Conservation (phyloP, 805 yeast species). For the Ogataea wickerhamii region DNA sequence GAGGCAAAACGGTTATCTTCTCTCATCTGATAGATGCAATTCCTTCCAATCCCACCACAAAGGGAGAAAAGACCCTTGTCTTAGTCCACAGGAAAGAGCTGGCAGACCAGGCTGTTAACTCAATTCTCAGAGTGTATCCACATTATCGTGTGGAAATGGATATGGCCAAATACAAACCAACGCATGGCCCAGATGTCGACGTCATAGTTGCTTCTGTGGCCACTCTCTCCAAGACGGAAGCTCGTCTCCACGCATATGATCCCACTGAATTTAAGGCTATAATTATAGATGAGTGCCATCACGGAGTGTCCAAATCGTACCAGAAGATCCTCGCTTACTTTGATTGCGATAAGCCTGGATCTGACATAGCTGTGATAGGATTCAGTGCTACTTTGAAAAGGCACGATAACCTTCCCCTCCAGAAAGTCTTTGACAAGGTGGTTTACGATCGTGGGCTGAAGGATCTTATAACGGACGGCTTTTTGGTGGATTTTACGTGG, state of each 20-base stretch:
- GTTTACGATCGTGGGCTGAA: constrained; percentile 64
- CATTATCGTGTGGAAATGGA: constrained; percentile 56
- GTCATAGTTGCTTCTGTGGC: constrained; percentile 77
- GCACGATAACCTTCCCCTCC: constrained; percentile 62
- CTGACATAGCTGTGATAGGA: constrained; percentile 63
- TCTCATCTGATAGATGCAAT: constrained; percentile 48
- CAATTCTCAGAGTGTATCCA: constrained; percentile 49
- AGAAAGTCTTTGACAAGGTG: constrained; percentile 62
- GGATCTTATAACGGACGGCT: constrained; percentile 64
- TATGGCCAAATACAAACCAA: constrained; percentile 53
- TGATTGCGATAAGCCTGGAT: constrained; percentile 38
- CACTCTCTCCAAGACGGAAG: constrained; percentile 43
- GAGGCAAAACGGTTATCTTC: constrained; percentile 87
- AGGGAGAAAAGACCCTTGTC: constrained; percentile 47
- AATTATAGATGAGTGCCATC: constrained; percentile 91
- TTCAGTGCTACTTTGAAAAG: constrained; percentile 86
- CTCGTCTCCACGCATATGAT: constrained; percentile 49
- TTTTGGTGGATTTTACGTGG: constrained; percentile 67
- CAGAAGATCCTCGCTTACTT: constrained; percentile 55
- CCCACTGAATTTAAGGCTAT: constrained; percentile 66
- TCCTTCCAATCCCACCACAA: constrained; percentile 20
- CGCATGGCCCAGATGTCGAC: constrained; percentile 42
- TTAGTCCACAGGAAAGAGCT: constrained; percentile 82
- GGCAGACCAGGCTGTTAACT: constrained; percentile 61
- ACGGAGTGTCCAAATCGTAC: constrained; percentile 75